phyloP scores from a whole-genome alignment of 305 asterid species.

The Solanum hybrid region DNA sequence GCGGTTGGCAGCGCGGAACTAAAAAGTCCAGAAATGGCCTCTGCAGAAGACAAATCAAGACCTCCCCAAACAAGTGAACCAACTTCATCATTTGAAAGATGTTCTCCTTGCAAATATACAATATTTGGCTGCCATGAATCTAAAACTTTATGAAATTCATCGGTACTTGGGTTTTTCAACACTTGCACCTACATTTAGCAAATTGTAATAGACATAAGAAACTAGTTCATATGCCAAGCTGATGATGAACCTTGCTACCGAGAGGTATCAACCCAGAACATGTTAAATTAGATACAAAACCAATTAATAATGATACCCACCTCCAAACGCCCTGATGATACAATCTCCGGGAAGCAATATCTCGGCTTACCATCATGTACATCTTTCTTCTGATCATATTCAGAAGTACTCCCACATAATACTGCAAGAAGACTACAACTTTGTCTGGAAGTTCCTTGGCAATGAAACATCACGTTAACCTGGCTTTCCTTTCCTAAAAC shows the following conservation, averaged over 20 bases:
- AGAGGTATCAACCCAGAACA: background rate
- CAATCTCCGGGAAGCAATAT: slow-evolving; percentile 67
- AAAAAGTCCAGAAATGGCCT: slow-evolving; percentile 57
- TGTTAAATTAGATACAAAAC: background rate
- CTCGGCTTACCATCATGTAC: slow-evolving; percentile 28
- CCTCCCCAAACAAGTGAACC: slow-evolving; percentile 62
- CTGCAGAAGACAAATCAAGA: slow-evolving; percentile 48
- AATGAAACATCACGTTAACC: slow-evolving; percentile 59
- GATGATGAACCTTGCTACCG: background rate
- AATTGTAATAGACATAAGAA: slow-evolving; percentile 2
- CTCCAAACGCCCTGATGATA: slow-evolving; percentile 84
- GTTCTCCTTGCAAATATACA: slow-evolving; percentile 77
- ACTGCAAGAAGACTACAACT: slow-evolving; percentile 78
- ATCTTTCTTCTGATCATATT: slow-evolving; percentile 39
- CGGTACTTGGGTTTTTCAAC: slow-evolving; percentile 56
- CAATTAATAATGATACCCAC: slow-evolving; percentile 28
- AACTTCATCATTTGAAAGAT: slow-evolving; percentile 46
- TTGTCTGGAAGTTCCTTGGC: slow-evolving; percentile 74
- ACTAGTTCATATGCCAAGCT: background rate
- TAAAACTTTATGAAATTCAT: slow-evolving; percentile 58
- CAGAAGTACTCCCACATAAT: slow-evolving; percentile 39
- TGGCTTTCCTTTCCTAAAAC: slow-evolving; percentile 14
- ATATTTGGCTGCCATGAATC: slow-evolving; percentile 81
- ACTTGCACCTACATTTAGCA: slow-evolving; percentile 57
- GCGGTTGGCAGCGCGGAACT: slow-evolving; percentile 52